These are phyloP conservation scores for Curvularia hawaiiensis DNA, from an alignment of 2,329 filamentous ascomycete genomes.

Conservation along the genomic window DNA sequence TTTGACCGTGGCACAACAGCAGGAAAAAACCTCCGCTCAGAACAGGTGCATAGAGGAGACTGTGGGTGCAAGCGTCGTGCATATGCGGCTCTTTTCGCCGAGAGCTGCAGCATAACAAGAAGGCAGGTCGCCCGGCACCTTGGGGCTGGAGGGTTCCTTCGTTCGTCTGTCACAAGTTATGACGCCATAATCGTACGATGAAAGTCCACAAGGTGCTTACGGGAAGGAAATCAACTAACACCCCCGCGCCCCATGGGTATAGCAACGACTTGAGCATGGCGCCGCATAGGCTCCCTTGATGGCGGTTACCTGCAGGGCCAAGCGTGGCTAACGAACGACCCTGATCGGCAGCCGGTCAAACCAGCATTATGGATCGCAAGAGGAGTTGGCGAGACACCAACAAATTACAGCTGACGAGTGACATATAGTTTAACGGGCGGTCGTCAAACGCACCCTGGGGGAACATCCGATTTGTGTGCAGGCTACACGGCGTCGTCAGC, in stretches of 20 bases:
- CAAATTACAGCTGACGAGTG: neutral
- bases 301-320: slow-evolving; percentile 7
- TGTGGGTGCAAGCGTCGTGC: neutral
- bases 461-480: slow-evolving; percentile 3
- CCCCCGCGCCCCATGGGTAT: neutral
- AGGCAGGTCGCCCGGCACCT: slow-evolving; percentile 1
- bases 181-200: slow-evolving; percentile 4
- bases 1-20: neutral
- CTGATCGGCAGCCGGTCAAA: slow-evolving; percentile 4
- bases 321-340: slow-evolving; percentile 5
- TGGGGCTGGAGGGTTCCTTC: neutral
- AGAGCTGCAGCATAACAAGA: neutral
- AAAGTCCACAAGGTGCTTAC: neutral
- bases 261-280: neutral
- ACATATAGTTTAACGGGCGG: neutral
- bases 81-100: neutral
- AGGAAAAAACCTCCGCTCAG: neutral
- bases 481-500: slow-evolving; percentile 1
- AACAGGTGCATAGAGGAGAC: neutral
- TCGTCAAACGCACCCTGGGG: neutral
- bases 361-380: neutral
- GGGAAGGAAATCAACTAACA: neutral
- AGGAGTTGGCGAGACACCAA: neutral
- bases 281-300: slow-evolving; percentile 1
- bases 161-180: neutral